A percentile compares a stretch with the other conserved stretches of the same genome.
phyloP scores from a whole-genome alignment of 495 filamentous ascomycete genomes.

The Choiromyces venosus region DNA sequence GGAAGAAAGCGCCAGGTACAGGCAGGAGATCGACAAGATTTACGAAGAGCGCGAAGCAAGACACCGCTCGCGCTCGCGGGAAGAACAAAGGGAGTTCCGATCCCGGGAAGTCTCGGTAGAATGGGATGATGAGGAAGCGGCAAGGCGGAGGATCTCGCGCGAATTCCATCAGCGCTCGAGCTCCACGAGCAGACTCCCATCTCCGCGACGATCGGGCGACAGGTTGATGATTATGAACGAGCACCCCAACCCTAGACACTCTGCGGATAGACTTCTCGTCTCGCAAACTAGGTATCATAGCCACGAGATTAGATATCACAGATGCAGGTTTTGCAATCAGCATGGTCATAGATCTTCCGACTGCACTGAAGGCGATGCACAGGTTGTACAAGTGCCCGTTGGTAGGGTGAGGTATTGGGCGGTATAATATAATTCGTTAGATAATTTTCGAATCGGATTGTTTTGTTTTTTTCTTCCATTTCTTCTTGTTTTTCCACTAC shows the following conservation, averaged over 20 bases:
- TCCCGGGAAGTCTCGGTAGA: background rate
- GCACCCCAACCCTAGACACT: background rate
- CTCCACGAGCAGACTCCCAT: background rate
- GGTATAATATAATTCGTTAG: background rate
- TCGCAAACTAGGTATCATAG: background rate
- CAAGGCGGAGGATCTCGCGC: background rate
- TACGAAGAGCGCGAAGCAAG: background rate
- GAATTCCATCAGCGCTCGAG: background rate
- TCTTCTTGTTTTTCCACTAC: background rate
- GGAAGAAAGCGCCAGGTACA: background rate
- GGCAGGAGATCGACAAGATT: background rate
- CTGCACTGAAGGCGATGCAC: background rate
- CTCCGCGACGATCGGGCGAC: background rate
- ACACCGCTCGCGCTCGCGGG: background rate
- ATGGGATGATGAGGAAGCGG: background rate
- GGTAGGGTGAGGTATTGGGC: background rate
- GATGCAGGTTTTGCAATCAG: background rate
- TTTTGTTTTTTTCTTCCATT: slow-evolving; percentile 6
- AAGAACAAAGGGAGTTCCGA: background rate
- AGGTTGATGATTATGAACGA: background rate
- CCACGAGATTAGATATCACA: background rate
- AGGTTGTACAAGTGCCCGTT: background rate
- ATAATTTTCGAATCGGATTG: background rate
- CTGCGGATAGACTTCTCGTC: background rate
- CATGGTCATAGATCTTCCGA: background rate